Evolutionary conservation across 257 asterid species (phyloP).

Genomic region (Nicotiana attenuata): DNA sequence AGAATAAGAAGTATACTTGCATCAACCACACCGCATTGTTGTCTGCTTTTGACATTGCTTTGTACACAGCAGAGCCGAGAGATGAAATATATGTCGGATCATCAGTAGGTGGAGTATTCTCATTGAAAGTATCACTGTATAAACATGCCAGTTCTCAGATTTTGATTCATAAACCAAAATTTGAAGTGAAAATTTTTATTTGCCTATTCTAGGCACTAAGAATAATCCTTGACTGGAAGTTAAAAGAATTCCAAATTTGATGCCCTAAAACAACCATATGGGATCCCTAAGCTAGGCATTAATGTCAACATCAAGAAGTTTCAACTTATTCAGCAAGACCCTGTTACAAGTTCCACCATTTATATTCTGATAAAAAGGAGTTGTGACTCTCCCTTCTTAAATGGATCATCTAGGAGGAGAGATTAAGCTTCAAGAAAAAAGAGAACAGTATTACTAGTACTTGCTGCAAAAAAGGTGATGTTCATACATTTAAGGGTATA

Average conservation of each 20-base stretch:
- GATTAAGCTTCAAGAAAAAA: not conserved
- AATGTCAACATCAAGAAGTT: not conserved
- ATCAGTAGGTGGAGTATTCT: slow-evolving; percentile 86
- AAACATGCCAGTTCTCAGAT: slow-evolving; percentile 6
- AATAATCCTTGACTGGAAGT: slow-evolving; percentile 1
- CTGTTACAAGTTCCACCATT: not conserved
- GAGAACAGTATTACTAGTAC: not conserved
- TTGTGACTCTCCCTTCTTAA: not conserved
- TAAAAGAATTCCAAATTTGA: not conserved
- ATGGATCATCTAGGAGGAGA: not conserved
- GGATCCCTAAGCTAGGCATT: not conserved
- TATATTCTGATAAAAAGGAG: not conserved
- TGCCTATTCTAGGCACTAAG: not conserved
- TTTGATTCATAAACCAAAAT: not conserved
- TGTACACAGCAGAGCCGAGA: slow-evolving; percentile 84
- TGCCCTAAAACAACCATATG: not conserved
- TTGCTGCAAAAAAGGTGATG: not conserved
- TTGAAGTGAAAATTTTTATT: not conserved
- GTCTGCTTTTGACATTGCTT: slow-evolving; percentile 81
- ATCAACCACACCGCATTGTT: slow-evolving; percentile 95
- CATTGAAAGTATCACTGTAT: slow-evolving; percentile 91
- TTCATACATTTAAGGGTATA: not conserved
- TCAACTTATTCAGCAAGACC: not conserved
- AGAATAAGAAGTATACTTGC: slow-evolving; percentile 58
- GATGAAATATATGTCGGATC: slow-evolving; percentile 79